These are phyloP conservation scores for Raphidocelis subcapitata DNA, from an alignment of 139 green algal species.

Conservation along the genomic window DNA sequence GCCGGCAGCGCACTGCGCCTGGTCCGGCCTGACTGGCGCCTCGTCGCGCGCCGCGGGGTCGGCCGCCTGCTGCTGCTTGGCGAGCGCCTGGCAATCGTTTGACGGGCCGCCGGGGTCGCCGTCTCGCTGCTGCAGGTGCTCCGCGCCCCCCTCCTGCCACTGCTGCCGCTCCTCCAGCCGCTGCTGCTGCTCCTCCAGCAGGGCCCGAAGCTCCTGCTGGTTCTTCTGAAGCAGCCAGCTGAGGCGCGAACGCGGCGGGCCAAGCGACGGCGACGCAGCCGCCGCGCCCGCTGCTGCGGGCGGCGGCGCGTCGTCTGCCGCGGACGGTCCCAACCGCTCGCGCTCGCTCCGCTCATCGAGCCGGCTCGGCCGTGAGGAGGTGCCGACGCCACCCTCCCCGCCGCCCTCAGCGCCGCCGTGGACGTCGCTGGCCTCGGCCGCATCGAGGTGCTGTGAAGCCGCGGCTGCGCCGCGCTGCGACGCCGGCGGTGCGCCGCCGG, in stretches of 20 bases:
- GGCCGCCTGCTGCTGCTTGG: background rate
- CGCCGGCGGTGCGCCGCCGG: too few relatives aligned
- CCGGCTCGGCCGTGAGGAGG: too few relatives aligned
- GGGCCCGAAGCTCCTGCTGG: background rate
- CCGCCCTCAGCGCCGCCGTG: too few relatives aligned
- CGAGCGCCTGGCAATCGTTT: background rate
- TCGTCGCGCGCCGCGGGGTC: too few relatives aligned
- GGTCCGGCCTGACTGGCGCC: background rate
- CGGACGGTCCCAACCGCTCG: background rate
- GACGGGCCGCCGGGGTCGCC: background rate
- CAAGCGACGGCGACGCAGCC: background rate
- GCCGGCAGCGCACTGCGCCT: background rate
- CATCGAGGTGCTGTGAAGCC: too few relatives aligned
- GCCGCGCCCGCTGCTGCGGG: background rate
- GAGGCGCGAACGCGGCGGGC: background rate
- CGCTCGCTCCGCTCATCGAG: too few relatives aligned
- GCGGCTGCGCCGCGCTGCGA: too few relatives aligned
- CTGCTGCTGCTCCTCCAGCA: slow-evolving; percentile 4
- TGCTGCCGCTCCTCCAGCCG: background rate
- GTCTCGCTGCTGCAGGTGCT: slow-evolving; percentile 11
- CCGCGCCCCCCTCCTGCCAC: background rate
- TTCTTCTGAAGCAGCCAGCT: slow-evolving; percentile 19
- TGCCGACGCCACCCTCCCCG: too few relatives aligned
- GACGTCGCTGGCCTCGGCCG: too few relatives aligned
- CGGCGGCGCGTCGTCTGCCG: background rate